Percentiles rank a stretch among this genome's conserved stretches.
These are phyloP conservation scores for Sporormia fimetaria DNA, from an alignment of 495 filamentous ascomycete genomes.

Conservation along the genomic window DNA sequence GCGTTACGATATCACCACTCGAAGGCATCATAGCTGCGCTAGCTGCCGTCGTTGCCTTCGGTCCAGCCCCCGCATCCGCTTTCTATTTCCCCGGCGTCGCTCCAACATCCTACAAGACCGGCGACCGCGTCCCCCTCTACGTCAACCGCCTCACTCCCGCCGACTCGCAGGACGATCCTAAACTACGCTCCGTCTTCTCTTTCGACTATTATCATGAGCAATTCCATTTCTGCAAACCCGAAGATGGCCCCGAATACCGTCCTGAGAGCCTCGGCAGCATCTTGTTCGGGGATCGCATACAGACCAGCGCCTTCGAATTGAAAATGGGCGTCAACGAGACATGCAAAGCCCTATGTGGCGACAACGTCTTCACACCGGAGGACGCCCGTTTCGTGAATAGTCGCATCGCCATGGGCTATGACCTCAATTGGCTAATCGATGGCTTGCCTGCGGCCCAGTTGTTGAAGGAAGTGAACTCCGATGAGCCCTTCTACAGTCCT, in stretches of 20 bases:
- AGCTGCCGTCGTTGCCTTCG: constrained; percentile 28
- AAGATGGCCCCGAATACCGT: constrained; percentile 58
- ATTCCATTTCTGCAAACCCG: constrained; percentile 78
- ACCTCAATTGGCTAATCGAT: constrained; percentile 91
- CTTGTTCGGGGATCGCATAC: constrained; percentile 90
- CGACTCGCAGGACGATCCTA: constrained; percentile 57
- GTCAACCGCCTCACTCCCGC: constrained; percentile 88
- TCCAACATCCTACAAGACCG: constrained; percentile 73
- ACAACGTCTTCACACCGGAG: constrained; percentile 51
- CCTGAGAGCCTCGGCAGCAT: constrained; percentile 91
- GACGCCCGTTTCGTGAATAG: constrained; percentile 70
- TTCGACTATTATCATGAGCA: constrained; percentile 88
- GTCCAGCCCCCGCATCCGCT: constrained; percentile 46
- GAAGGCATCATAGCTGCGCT: constrained; percentile 19
- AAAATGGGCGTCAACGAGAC: constrained; percentile 73
- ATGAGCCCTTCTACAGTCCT: constrained; percentile 67
- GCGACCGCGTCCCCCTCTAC: constrained; percentile 70
- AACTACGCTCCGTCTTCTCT: constrained; percentile 78
- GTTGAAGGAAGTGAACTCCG: constrained; percentile 58
- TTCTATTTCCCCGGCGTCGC: constrained; percentile 97
- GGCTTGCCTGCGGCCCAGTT: constrained; percentile 80
- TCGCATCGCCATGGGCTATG: constrained; percentile 68
- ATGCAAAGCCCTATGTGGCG: constrained; percentile 66
- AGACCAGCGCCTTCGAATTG: constrained; percentile 79
- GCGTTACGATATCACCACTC: constrained; percentile 12